Base-by-base conservation (phyloP, 2,329 filamentous ascomycete species). In the Fusarium sambucinum region DNA sequence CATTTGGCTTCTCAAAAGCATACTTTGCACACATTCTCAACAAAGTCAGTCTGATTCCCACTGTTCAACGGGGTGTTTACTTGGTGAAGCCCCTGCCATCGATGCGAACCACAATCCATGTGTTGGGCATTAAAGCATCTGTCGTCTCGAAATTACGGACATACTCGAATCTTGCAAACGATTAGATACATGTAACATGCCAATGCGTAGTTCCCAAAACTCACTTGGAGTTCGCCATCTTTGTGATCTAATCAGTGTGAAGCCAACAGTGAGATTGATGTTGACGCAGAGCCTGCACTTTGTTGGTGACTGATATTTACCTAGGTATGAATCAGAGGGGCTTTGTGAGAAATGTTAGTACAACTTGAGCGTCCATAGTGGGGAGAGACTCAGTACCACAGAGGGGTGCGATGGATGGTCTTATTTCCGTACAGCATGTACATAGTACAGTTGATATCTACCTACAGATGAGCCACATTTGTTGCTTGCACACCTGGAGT, bases 21-120 rank as follows among this genome's bases (percentile, higher is more conserved):
- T 98, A 96, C 78, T 91, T 92, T 66, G 88, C 85, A 64, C 93
- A 94, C 72, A 97, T 89, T 75, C 92, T 96, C 37, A 25, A 66
- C 19, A 33, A 14, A 48, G 53, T 71, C 42, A 77, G 63, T 72
- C n/a, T 17, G 62, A 37, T 7, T 14, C 5, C 27, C 10, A n/a
- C 14, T 27, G 4, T 11, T 3, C 11, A 48, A 27, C 2, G 37
- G 13, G 37, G 51, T 37, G 35, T 79, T 77, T 82, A 96, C 93
- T 97, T 97, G 74, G 94, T 96, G 80, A 99, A 99, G 19, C 94
- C 94, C 68, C 95, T 87, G 25, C 96, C 96, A 80, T 99, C 96
- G 74, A 99, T 90, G 63, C 96, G 90, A 57, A 99, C 90, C 21
- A 98, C 93, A 58, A 98, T 91, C 94, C 94, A 99, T 27, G 95